Conservation (phyloP, 106 monocot genomes). For the Acorus gramineus region DNA sequence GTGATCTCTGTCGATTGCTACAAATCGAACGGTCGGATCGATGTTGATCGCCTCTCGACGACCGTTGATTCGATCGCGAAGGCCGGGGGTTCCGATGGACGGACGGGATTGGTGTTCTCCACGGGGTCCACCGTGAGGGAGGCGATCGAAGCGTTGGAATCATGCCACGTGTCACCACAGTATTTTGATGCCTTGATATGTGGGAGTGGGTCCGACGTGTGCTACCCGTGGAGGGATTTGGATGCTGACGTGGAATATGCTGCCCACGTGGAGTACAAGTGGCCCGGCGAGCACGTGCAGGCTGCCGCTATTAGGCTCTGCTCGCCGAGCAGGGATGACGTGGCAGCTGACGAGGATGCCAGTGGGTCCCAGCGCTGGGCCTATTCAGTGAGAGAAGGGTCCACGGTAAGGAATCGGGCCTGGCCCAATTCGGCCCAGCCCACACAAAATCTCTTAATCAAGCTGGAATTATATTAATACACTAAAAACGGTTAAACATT, state of each 20-base stretch:
- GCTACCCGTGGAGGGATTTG: slow-evolving; percentile 57
- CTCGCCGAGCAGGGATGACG: slow-evolving; percentile 15
- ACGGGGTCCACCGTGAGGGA: slow-evolving; percentile 38
- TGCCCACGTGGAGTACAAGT: slow-evolving; percentile 39
- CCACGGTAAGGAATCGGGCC: slow-evolving; percentile 17
- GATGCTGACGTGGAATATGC: slow-evolving; percentile 37
- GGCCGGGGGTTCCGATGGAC: slow-evolving; percentile 12
- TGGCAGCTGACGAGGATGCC: slow-evolving; percentile 31
- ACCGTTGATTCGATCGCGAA: slow-evolving; percentile 14
- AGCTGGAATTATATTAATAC: no score
- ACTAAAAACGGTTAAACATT: neutral
- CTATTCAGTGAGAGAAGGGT: slow-evolving; percentile 30
- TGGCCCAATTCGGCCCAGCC: no score
- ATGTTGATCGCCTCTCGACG: slow-evolving; percentile 6
- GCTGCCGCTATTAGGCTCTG: slow-evolving; percentile 34
- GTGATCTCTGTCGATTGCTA: slow-evolving; percentile 60
- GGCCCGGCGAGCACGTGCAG: slow-evolving; percentile 42
- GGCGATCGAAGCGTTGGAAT: slow-evolving; percentile 29
- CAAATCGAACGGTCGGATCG: slow-evolving; percentile 13
- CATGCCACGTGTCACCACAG: slow-evolving; percentile 16
- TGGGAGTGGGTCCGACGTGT: slow-evolving; percentile 51
- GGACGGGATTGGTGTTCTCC: slow-evolving; percentile 31
- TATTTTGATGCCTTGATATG: slow-evolving; percentile 63
- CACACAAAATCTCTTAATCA: no score
- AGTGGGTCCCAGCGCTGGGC: slow-evolving; percentile 35